Percentiles rank a stretch among this genome's conserved stretches.
phyloP scores from a whole-genome alignment of 2,329 filamentous ascomycete species.

The Clathrospora elynae region DNA sequence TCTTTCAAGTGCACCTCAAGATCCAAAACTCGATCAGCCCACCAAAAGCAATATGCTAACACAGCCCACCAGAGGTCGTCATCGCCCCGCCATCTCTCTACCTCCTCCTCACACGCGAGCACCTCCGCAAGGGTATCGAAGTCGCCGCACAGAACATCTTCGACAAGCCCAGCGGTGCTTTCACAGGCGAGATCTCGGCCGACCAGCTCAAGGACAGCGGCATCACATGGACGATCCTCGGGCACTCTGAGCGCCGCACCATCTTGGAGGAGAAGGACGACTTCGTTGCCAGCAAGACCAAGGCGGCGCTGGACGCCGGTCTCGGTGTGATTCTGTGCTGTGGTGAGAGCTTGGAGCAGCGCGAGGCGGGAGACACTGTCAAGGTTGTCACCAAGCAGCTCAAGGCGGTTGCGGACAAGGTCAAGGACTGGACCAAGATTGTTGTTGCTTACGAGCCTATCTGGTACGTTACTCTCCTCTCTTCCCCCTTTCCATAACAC shows the following conservation, averaged over 20 bases:
- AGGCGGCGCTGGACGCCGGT: slow-evolving; percentile 85
- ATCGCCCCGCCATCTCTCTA: slow-evolving; percentile 90
- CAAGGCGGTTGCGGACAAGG: slow-evolving; percentile 76
- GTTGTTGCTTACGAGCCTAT: slow-evolving; percentile 99
- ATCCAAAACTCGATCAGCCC: slow-evolving; percentile 2
- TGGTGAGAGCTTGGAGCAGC: slow-evolving; percentile 92
- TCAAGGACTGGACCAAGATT: slow-evolving; percentile 88
- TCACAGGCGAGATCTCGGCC: slow-evolving; percentile 94
- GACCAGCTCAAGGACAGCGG: slow-evolving; percentile 86
- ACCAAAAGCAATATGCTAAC: slow-evolving; percentile 14
- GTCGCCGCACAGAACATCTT: slow-evolving; percentile 97
- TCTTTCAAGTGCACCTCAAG: background rate
- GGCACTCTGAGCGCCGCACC: slow-evolving; percentile 93
- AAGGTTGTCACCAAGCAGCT: slow-evolving; percentile 85
- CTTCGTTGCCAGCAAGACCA: slow-evolving; percentile 91
- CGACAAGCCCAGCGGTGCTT: slow-evolving; percentile 95
- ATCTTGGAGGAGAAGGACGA: slow-evolving; percentile 83
- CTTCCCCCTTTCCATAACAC: background rate
- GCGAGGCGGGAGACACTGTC: slow-evolving; percentile 83
- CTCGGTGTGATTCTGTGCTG: slow-evolving; percentile 95
- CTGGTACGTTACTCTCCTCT: slow-evolving; percentile 65
- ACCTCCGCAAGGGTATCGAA: slow-evolving; percentile 74
- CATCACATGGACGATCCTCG: slow-evolving; percentile 88
- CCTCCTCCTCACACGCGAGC: slow-evolving; percentile 82
- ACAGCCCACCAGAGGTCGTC: slow-evolving; percentile 76